Evolutionary conservation across 768 basidiomycete species (phyloP).

Genomic region (Russula emetica): DNA sequence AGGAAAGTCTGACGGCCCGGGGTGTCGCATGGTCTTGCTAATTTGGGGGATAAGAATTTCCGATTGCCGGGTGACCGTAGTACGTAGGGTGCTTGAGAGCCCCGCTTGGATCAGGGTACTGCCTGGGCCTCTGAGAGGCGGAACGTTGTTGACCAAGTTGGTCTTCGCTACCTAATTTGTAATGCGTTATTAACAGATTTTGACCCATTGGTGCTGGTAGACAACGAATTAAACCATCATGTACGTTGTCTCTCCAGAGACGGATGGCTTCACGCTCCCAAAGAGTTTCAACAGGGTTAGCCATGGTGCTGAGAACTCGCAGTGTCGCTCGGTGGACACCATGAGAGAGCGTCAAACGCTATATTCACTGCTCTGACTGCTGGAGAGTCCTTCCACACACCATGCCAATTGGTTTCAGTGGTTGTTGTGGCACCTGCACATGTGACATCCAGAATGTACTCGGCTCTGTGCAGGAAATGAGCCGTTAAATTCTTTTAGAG

Average conservation of each 20-base stretch:
- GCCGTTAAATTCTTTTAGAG: no score
- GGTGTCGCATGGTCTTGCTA: not conserved
- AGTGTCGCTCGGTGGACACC: slow-evolving; percentile 29
- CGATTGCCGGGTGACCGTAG: no score
- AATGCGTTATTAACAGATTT: no score
- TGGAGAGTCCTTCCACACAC: slow-evolving; percentile 44
- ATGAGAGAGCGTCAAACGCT: slow-evolving; percentile 43
- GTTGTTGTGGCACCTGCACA: slow-evolving; percentile 53
- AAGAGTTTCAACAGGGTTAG: slow-evolving; percentile 36
- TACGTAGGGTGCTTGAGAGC: no score
- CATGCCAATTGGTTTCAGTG: slow-evolving; percentile 47
- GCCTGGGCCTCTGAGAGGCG: no score
- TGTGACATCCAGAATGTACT: slow-evolving; percentile 49
- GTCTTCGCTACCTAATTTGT: no score
- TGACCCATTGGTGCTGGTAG: no score
- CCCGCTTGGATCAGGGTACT: no score
- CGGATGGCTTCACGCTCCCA: slow-evolving; percentile 33
- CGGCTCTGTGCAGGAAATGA: no score
- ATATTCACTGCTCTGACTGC: slow-evolving; percentile 38
- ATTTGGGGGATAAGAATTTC: no score
- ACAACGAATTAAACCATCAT: slow-evolving; percentile 38
- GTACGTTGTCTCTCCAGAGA: slow-evolving; percentile 42
- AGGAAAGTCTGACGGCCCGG: not conserved
- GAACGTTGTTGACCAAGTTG: no score
- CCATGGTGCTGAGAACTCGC: slow-evolving; percentile 41